Evolutionary conservation across 805 yeast species (phyloP), one percentile per base, ranked within the genome.

Genomic region (Nakazawaea ernobii): DNA sequence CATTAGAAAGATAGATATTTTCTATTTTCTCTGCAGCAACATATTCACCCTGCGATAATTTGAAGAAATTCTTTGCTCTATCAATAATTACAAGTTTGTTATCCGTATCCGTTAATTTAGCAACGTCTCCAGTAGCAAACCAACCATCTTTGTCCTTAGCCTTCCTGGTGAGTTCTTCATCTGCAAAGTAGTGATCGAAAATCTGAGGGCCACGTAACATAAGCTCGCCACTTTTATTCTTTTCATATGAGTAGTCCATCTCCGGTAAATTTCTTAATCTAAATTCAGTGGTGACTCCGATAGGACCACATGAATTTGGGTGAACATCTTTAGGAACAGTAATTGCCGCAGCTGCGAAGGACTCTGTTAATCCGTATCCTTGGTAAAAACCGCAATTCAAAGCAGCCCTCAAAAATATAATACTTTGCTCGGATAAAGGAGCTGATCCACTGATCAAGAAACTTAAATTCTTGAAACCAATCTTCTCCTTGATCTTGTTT

Each of bases 31-130:
- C 77, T 10, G 76, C 73, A 8, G 75, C 68, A 29, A 72, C 66
- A 53, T 69, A 72, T 57, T 73, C 51, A 17, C 58, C 58, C 35
- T 53, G 53, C 14, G 52, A 28, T 28, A 54, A 60, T 69, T 82
- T 82, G 71, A 82, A 82, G 58, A 82, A 76, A 61, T 82, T 84
- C 67, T 82, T 82, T 40, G 77, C 80, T 44, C 88, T 70, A 56
- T 80, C 86, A 44, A 80, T 74, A 49, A 80, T 75, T 52, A 56
- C 63, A 47, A 65, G 62, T 48, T 59, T 58, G 58, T 48, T 47
- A 59, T 54, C 75, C 33, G 55, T 55, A 48, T 75, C 78, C 43
- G 65, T 68, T n/a, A 71, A 49, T 8, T 59, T 54, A 7, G 74
- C 77, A 36, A 74, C 68, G 59, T 81, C 86, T 30, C 86, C 86